Percentiles rank a stretch among this genome's conserved stretches.
These are phyloP conservation scores for Pyronema omphalodes DNA, from an alignment of 495 filamentous ascomycete genomes.

Conservation along the genomic window DNA sequence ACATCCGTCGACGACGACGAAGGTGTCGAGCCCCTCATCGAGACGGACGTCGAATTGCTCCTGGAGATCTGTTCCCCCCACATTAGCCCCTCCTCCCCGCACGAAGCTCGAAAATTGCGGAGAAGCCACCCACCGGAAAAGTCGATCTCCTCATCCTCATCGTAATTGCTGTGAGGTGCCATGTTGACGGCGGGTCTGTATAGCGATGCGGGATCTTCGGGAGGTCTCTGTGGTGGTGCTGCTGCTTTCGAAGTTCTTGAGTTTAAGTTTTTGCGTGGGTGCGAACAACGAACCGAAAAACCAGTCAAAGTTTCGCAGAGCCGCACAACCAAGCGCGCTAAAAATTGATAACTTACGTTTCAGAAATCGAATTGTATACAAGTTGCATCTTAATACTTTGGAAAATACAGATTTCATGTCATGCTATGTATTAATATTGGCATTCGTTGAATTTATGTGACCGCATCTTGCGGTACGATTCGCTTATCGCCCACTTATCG, in stretches of 20 bases:
- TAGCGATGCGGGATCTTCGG: neutral
- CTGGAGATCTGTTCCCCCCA: constrained; percentile 45
- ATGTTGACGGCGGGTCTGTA: constrained; percentile 2
- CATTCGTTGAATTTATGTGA: too few relatives aligned
- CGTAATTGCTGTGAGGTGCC: constrained; percentile 39
- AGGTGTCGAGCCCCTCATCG: constrained; percentile 87
- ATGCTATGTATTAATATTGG: too few relatives aligned
- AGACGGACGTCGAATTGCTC: constrained; percentile 88
- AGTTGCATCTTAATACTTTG: too few relatives aligned
- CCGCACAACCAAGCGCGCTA: neutral
- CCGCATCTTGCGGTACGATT: too few relatives aligned
- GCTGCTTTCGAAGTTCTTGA: neutral
- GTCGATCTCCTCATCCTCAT: constrained; percentile 81
- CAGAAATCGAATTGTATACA: too few relatives aligned
- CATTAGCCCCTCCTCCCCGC: neutral
- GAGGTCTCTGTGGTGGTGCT: neutral
- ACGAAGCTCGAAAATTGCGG: neutral
- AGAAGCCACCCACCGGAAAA: constrained; percentile 43
- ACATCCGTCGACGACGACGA: constrained; percentile 86
- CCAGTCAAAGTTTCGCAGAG: neutral
- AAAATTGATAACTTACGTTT: neutral
- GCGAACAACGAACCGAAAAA: neutral
- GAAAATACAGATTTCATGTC: too few relatives aligned
- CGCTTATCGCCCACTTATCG: too few relatives aligned
- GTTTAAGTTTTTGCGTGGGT: constrained; percentile 4